Conservation (phyloP, 2,329 filamentous ascomycete genomes). For the Fusarium brevicatenulatum region DNA sequence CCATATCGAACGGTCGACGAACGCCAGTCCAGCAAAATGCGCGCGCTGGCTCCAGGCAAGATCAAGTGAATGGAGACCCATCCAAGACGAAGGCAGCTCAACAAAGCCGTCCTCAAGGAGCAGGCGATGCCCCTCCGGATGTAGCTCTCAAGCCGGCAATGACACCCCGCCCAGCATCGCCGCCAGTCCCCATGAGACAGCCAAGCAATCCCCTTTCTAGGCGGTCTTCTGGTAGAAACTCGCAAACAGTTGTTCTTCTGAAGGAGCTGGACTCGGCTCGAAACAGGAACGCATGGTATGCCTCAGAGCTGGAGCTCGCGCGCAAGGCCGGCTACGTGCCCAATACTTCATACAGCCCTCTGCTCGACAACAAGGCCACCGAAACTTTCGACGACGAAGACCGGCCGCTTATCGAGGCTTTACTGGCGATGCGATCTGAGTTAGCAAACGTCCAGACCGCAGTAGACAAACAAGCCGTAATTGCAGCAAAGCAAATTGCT, state of each 20-base stretch:
- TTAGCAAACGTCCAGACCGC: slow-evolving; percentile 88
- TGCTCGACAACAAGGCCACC: slow-evolving; percentile 78
- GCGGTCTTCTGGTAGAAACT: slow-evolving; percentile 68
- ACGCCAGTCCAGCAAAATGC: slow-evolving; percentile 67
- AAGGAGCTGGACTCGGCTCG: slow-evolving; percentile 88
- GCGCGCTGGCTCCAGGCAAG: slow-evolving; percentile 51
- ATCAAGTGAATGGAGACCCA: slow-evolving; percentile 45
- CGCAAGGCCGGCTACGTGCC: slow-evolving; percentile 88
- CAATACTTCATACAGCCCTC: slow-evolving; percentile 74
- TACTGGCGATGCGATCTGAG: slow-evolving; percentile 90
- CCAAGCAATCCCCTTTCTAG: slow-evolving; percentile 67
- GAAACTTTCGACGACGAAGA: slow-evolving; percentile 93
- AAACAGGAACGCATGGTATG: slow-evolving; percentile 95
- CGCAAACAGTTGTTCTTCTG: slow-evolving; percentile 77
- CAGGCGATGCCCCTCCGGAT: slow-evolving; percentile 75
- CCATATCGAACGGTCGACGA: slow-evolving; percentile 68
- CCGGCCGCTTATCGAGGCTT: slow-evolving; percentile 88
- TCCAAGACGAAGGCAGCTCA: slow-evolving; percentile 49
- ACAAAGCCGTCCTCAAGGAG: slow-evolving; percentile 66
- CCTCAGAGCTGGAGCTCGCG: slow-evolving; percentile 91
- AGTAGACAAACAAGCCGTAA: slow-evolving; percentile 86
- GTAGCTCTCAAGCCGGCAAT: slow-evolving; percentile 53
- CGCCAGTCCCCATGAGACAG: slow-evolving; percentile 67
- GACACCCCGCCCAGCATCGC: slow-evolving; percentile 61
- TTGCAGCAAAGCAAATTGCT: slow-evolving; percentile 88